Evolutionary conservation across 805 yeast genomes (phyloP), one percentile per base, ranked within the genome.

Genomic region (Scheffersomyces lignosus): DNA sequence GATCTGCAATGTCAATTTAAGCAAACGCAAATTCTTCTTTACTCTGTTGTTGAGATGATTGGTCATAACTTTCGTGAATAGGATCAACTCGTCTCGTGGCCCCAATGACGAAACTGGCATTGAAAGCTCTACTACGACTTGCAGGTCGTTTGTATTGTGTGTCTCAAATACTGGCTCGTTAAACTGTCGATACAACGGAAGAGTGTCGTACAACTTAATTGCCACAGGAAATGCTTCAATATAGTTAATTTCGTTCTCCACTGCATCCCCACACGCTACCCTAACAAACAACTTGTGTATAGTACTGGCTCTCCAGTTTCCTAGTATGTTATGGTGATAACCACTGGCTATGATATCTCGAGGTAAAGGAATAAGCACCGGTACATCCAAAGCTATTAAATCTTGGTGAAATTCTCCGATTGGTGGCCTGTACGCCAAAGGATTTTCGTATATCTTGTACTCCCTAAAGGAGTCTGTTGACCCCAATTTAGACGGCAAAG

Each of bases 81-180:
- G 34, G 5, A 51, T 45, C 5, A 80, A 49, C 5, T 60, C 56
- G 50, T 81, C 88, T 34, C 65, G 66, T 0, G 81, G 81, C 1
- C 85, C 82, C n/a, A 80, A 67, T 22, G 82, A 73, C 4, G 79
- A 66, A 4, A 69, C 66, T 1, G 80, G 77, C 14, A 81, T 46
- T 5, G 62, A 58, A 33, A 75, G 62, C 15, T 73, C 75, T 6
- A 75, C 63, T 22, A 71, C 49, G 8, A 75, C 66, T 41, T 70
- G 75, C 8, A 66, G 64, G 49, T 81, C 85, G 13, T 66, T 58
- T 1, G 83, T 72, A 12, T 58, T 62, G 3, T 61, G 60, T 2
- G 62, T 53, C 40, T 72, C 77, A 9, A 66, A 52, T 0, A 76
- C 56, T 0, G 80, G 73, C 44, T 80, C 81, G 44, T 72, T 74